Evolutionary conservation across 371 early-diverging fungal species (phyloP).

Genomic region (Thermomucor indicae-seudaticae): DNA sequence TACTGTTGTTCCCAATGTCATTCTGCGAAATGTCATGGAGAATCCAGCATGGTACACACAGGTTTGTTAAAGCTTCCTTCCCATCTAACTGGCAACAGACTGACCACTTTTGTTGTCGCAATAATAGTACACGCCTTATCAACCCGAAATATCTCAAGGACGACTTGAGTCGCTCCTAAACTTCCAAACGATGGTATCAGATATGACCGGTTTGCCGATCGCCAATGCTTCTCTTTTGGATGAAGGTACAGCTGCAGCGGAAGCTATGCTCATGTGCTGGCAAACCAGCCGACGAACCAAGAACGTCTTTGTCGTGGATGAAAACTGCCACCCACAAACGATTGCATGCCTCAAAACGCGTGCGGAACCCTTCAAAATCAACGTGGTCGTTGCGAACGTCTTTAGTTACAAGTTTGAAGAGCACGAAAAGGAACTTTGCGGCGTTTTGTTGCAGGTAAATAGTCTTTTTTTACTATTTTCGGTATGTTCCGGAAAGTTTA

Average conservation of each 20-base stretch:
- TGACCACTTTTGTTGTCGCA: no score
- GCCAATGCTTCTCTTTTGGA: conserved; percentile 96
- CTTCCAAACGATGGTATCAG: conserved; percentile 93
- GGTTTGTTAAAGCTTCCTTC: conserved; percentile 26
- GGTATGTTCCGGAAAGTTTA: background rate
- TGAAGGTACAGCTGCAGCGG: conserved; percentile 97
- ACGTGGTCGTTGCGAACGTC: conserved; percentile 81
- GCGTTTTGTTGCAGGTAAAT: conserved; percentile 84
- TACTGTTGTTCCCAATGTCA: conserved; percentile 88
- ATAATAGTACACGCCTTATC: conserved; percentile 95
- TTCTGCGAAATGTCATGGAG: conserved; percentile 93
- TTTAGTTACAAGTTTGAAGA: conserved; percentile 72
- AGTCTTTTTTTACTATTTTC: background rate
- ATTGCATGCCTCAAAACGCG: conserved; percentile 88
- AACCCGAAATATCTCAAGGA: conserved; percentile 97
- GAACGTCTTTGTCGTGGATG: conserved; percentile 88
- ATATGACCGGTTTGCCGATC: conserved; percentile 90
- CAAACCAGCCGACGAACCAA: conserved; percentile 64
- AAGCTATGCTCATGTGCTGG: conserved; percentile 94
- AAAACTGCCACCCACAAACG: conserved; percentile 92
- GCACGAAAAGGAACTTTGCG: conserved; percentile 74
- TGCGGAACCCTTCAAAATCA: conserved; percentile 91
- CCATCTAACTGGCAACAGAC: no score
- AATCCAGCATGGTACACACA: conserved; percentile 98
- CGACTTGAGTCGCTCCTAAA: conserved; percentile 94